phyloP scores from a whole-genome alignment of 306 rosid genomes.

The Rubus idaeus region DNA sequence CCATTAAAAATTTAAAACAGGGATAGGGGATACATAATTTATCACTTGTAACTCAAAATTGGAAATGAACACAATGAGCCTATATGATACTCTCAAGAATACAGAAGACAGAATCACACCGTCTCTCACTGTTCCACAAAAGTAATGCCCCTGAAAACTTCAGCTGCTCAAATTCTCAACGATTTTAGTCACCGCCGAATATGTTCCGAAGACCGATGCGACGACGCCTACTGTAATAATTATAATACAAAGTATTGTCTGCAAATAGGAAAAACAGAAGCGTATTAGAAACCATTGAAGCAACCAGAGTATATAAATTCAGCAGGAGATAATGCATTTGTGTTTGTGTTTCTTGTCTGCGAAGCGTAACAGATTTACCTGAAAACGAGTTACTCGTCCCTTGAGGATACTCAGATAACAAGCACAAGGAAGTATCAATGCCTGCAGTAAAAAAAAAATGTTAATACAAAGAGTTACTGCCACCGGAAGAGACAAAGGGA shows the following conservation, averaged over 20 bases:
- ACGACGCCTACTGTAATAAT: conserved; percentile 61
- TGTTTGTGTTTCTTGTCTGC: background rate
- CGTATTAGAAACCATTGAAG: background rate
- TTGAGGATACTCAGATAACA: conserved; percentile 76
- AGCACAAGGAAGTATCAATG: conserved; percentile 89
- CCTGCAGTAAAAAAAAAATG: conserved; percentile 44
- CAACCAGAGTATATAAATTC: background rate
- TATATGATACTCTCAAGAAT: background rate
- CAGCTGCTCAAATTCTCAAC: conserved; percentile 53
- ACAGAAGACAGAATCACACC: background rate
- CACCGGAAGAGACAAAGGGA: conserved; percentile 6
- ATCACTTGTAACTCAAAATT: conserved; percentile 20
- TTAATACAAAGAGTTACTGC: conserved; percentile 8
- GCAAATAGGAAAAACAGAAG: conserved; percentile 13
- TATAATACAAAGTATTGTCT: conserved; percentile 53
- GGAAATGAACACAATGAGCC: conserved; percentile 3
- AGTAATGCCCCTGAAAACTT: conserved; percentile 19
- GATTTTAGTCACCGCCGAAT: conserved; percentile 66
- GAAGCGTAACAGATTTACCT: conserved; percentile 46
- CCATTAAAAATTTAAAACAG: background rate
- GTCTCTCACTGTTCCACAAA: background rate
- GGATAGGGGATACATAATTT: background rate
- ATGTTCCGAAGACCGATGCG: conserved; percentile 63
- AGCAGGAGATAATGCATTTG: background rate
- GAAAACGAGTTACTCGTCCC: conserved; percentile 53